These are phyloP conservation scores for Quercus suber DNA, from an alignment of 306 rosid genomes.

Conservation along the genomic window DNA sequence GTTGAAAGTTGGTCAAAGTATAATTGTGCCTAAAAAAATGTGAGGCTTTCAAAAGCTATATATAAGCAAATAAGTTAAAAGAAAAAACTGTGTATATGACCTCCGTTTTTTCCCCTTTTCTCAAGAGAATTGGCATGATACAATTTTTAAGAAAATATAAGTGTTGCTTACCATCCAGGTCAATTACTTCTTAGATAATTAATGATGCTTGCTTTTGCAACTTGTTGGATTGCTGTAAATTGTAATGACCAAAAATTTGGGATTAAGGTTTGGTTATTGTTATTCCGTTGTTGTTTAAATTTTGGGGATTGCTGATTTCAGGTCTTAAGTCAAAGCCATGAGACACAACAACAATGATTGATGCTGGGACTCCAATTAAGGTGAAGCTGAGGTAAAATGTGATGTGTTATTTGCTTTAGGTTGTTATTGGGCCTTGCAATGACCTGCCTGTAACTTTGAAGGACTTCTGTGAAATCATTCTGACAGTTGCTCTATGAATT, in stretches of 20 bases:
- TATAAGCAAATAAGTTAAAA: too few relatives aligned
- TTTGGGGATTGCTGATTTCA: neutral
- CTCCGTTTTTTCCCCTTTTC: neutral
- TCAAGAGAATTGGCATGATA: neutral
- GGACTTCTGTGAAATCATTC: neutral
- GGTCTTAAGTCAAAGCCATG: neutral
- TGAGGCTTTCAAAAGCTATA: too few relatives aligned
- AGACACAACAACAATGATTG: neutral
- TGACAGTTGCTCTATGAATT: neutral
- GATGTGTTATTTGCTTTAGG: neutral
- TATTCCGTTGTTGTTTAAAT: neutral
- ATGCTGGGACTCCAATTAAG: neutral
- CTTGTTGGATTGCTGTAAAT: neutral
- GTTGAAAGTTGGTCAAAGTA: too few relatives aligned
- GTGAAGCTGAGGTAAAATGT: neutral
- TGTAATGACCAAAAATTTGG: neutral
- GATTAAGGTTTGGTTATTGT: neutral
- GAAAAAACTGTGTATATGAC: neutral
- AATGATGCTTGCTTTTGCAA: neutral
- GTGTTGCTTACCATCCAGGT: neutral
- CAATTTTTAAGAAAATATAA: neutral
- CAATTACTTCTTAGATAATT: neutral
- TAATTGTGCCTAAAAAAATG: too few relatives aligned
- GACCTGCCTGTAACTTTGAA: neutral
- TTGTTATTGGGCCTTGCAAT: neutral